These are phyloP conservation scores for Trichopus zeylanicus DNA, from an alignment of 116 monocot species.

Conservation along the genomic window DNA sequence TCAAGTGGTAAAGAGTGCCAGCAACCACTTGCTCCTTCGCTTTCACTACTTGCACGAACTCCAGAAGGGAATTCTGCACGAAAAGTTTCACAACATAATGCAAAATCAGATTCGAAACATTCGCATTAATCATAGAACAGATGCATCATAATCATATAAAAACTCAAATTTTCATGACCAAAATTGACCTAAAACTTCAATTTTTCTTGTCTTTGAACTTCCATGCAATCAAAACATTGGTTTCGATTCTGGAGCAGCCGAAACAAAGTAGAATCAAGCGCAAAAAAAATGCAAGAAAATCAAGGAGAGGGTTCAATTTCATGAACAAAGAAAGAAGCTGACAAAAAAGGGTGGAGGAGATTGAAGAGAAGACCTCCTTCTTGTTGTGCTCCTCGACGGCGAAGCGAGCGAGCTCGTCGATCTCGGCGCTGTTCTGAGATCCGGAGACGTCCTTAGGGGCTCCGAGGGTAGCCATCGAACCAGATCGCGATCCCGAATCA, in stretches of 20 bases:
- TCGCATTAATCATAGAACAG: neutral
- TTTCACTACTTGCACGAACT: constrained; percentile 49
- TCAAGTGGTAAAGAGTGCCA: constrained; percentile 55
- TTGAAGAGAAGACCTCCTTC: constrained; percentile 28
- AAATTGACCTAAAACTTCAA: too few relatives aligned
- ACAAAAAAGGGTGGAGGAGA: neutral
- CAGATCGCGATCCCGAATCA: too few relatives aligned
- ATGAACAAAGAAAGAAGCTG: neutral
- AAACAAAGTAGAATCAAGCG: too few relatives aligned
- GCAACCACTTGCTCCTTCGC: constrained; percentile 63
- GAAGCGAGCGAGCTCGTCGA: constrained; percentile 55
- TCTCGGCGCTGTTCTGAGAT: constrained; percentile 33
- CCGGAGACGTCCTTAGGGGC: constrained; percentile 17
- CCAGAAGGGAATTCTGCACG: constrained; percentile 53
- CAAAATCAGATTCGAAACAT: neutral
- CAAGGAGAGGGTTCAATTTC: too few relatives aligned
- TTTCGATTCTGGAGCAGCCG: too few relatives aligned
- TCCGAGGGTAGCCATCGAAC: constrained; percentile 30
- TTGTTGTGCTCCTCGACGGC: constrained; percentile 77
- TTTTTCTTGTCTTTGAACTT: too few relatives aligned
- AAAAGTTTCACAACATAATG: neutral
- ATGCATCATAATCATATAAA: neutral
- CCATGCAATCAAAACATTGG: too few relatives aligned
- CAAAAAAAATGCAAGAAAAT: too few relatives aligned
- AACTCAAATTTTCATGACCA: too few relatives aligned